Base-by-base conservation (phyloP, 306 rosid genomes). In the Cucurbita argyrosperma region DNA sequence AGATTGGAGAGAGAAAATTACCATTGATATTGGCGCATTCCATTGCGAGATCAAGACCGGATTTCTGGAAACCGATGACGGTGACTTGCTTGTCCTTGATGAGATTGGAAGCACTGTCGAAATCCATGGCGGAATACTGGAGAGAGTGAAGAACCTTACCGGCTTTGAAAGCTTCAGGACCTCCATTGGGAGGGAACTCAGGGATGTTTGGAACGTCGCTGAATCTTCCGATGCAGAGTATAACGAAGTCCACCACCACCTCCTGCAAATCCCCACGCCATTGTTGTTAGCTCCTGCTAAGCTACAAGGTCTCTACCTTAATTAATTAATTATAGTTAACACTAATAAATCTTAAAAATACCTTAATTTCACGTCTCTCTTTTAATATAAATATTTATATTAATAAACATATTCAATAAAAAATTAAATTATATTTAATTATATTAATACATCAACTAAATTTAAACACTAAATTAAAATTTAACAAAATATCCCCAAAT, bases 211-310 rank as follows among this genome's bases (percentile, higher is more conserved):
- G 96, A 51, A 88, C 77, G 11, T 83, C 94, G 67, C 91, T 86
- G 81, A 90, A 90, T 64, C 93, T 75, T 10, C 94, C 96, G 3
- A 86, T 70, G 87, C 94, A 90, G 10, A 90, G 88, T 56, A 90
- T 76, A 78, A 86, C 83, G 64, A 90, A 90, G 74, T 86, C 91
- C 65, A 90, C 86, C 6, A 46, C n/a, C 7, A 84, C 71, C 8
- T 68, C 83, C 90, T 88, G 78, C 72, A 60, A 60, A 60, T 60
- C 19, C 7, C n/a, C 18, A 5, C 18, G 30, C 13, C 63, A 30
- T 60, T 60, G 15, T 11, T 59, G 16, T 50, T 5, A 50, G 14
- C 50, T 50, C 6, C 1, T 5, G 6, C 54, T 14, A 26, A 26
- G 26, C 26, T 26, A 1, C 2, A 26, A 26, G 26, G 26, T 26